Conservation (phyloP, 2,329 filamentous ascomycete species). For the Didymella lethalis region DNA sequence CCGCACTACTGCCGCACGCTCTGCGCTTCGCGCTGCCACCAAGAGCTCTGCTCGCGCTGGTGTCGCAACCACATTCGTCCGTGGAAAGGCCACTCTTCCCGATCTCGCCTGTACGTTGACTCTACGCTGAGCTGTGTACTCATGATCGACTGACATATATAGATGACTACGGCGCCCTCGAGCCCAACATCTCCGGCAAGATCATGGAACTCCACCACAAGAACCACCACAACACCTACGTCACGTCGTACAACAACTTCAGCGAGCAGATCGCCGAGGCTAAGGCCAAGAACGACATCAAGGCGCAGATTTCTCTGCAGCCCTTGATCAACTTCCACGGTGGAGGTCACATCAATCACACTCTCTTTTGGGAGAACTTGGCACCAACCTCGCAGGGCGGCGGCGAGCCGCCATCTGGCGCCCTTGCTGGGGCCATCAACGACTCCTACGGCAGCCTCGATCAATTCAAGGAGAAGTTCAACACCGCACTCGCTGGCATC, state of each 20-base stretch:
- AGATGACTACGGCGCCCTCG: constrained; percentile 98
- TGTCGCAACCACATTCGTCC: constrained; percentile 77
- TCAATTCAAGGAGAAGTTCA: constrained; percentile 69
- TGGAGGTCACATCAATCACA: constrained; percentile 72
- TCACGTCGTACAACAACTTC: constrained; percentile 85
- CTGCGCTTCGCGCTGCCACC: constrained; percentile 73
- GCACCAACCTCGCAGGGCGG: constrained; percentile 72
- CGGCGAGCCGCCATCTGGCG: constrained; percentile 68
- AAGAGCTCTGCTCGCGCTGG: constrained; percentile 67
- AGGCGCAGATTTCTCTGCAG: constrained; percentile 63
- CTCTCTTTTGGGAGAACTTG: constrained; percentile 74
- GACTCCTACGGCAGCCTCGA: constrained; percentile 66
- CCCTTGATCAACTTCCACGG: constrained; percentile 72
- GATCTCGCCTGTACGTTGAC: constrained; percentile 75
- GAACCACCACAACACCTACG: constrained; percentile 94
- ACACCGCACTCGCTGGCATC: constrained; percentile 68
- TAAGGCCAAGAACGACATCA: constrained; percentile 61
- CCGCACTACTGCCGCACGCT: constrained; percentile 73
- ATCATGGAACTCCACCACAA: constrained; percentile 97
- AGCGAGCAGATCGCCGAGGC: constrained; percentile 73
- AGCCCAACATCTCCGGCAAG: constrained; percentile 81
- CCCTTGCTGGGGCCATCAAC: constrained; percentile 66
- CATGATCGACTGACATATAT: constrained; percentile 12
- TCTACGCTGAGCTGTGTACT: not conserved
- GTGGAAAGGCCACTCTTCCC: constrained; percentile 91